A percentile compares a stretch with the other conserved stretches of the same genome.
Evolutionary conservation across 176 grass and related monocot species (phyloP).

Genomic region (Oryza meridionalis): DNA sequence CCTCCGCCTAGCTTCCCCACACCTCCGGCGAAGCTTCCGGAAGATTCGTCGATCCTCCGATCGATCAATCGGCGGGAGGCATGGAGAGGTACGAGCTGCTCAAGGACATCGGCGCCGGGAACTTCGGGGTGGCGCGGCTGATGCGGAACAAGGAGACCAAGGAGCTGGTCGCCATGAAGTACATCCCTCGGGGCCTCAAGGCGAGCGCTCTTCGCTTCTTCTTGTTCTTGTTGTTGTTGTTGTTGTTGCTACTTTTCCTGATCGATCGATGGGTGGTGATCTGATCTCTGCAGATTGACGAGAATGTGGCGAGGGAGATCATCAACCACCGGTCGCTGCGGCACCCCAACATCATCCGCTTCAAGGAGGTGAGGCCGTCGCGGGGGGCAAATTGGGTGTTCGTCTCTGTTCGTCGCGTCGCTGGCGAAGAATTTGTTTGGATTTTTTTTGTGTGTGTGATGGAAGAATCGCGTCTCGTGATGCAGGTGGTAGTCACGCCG

Average conservation of each 20-base stretch:
- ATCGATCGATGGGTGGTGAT: neutral
- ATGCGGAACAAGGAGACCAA: conserved; percentile 92
- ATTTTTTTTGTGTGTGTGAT: neutral
- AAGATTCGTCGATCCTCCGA: conserved; percentile 9
- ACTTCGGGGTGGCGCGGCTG: conserved; percentile 83
- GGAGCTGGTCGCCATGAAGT: conserved; percentile 97
- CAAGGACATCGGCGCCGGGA: conserved; percentile 90
- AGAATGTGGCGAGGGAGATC: conserved; percentile 88
- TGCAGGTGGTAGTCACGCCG: conserved; percentile 64
- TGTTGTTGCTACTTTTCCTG: too few relatives aligned
- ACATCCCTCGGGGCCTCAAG: conserved; percentile 81
- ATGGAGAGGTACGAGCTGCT: conserved; percentile 99
- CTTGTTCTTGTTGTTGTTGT: too few relatives aligned
- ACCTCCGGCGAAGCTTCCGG: conserved; percentile 5
- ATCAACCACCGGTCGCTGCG: conserved; percentile 75
- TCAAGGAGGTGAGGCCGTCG: conserved; percentile 57
- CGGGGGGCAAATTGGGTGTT: neutral
- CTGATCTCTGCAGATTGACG: conserved; percentile 54
- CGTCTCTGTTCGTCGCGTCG: neutral
- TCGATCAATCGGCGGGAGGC: neutral
- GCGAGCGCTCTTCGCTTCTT: neutral
- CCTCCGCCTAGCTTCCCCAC: neutral
- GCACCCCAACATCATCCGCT: conserved; percentile 79
- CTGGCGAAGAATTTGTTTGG: neutral
- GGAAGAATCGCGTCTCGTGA: neutral